Conservation (phyloP, 768 basidiomycete species). For the Hygrocybe coccinea region DNA sequence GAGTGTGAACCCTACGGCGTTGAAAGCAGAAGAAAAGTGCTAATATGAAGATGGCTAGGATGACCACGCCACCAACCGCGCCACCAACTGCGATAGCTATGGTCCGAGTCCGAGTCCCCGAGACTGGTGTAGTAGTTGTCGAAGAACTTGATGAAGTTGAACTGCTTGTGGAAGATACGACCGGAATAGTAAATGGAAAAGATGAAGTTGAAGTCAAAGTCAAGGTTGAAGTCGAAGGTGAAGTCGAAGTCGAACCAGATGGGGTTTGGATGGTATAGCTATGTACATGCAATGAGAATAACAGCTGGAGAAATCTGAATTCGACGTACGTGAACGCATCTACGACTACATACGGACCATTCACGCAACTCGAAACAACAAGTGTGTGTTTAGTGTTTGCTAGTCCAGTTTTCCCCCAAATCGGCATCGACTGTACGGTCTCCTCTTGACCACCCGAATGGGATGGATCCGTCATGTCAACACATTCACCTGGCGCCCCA, state of each 20-base stretch:
- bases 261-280: too few species aligned
- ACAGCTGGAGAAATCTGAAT: too few species aligned
- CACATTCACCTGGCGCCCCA: not conserved
- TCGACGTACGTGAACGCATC: conserved; percentile 37
- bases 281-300: too few species aligned
- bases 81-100: not conserved
- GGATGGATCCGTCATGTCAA: not conserved
- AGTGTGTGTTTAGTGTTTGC: conserved; percentile 33
- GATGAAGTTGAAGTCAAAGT: too few species aligned
- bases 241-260: too few species aligned
- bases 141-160: not conserved
- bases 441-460: conserved; percentile 15
- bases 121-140: not conserved
- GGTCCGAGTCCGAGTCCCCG: not conserved
- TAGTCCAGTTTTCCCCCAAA: conserved; percentile 35
- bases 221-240: too few species aligned
- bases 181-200: not conserved
- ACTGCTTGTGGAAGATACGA: not conserved
- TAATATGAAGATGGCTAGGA: not conserved
- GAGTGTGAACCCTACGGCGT: not conserved
- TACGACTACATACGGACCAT: conserved; percentile 34
- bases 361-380: conserved; percentile 34
- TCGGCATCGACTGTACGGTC: conserved; percentile 34
- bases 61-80: not conserved
- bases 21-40: not conserved